phyloP scores from a whole-genome alignment of 2,329 filamentous ascomycete genomes.

The Ustilaginoidea virens region DNA sequence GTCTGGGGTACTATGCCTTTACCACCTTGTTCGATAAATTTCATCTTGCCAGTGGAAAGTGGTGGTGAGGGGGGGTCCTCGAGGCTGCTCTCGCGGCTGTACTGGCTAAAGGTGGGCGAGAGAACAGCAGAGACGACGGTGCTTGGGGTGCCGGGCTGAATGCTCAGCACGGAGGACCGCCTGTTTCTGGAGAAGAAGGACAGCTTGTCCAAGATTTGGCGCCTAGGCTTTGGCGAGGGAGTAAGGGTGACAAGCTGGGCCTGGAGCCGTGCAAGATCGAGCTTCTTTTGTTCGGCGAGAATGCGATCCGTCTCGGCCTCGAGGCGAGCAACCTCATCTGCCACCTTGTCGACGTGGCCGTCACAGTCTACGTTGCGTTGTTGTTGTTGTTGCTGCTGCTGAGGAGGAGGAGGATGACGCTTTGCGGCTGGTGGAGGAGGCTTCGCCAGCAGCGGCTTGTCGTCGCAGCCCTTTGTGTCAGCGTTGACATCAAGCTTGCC shows the following conservation, averaged over 20 bases:
- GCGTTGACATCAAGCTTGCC: background rate
- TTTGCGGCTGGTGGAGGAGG: background rate
- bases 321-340: constrained; percentile 25
- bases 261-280: constrained; percentile 29
- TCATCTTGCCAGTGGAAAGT: constrained; percentile 13
- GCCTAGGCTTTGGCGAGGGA: constrained; percentile 14
- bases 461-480: background rate
- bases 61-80: constrained; percentile 15
- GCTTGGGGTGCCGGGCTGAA: constrained; percentile 18
- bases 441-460: too few species aligned
- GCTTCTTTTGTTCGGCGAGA: constrained; percentile 32
- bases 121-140: constrained; percentile 19
- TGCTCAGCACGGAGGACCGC: constrained; percentile 19
- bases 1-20: constrained; percentile 34
- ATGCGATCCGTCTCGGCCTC: constrained; percentile 33
- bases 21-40: constrained; percentile 28
- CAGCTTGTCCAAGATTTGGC: constrained; percentile 32
- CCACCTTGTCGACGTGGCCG: constrained; percentile 8
- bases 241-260: constrained; percentile 24
- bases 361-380: constrained; percentile 1
- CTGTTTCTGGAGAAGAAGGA: constrained; percentile 27
- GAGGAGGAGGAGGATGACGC: background rate
- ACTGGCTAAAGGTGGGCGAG: constrained; percentile 19
- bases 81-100: constrained; percentile 17
- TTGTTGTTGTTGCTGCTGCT: background rate